Evolutionary conservation across 2,329 filamentous ascomycete species (phyloP), one percentile per base, ranked within the genome.

Genomic region (Hymenoscyphus repandus): DNA sequence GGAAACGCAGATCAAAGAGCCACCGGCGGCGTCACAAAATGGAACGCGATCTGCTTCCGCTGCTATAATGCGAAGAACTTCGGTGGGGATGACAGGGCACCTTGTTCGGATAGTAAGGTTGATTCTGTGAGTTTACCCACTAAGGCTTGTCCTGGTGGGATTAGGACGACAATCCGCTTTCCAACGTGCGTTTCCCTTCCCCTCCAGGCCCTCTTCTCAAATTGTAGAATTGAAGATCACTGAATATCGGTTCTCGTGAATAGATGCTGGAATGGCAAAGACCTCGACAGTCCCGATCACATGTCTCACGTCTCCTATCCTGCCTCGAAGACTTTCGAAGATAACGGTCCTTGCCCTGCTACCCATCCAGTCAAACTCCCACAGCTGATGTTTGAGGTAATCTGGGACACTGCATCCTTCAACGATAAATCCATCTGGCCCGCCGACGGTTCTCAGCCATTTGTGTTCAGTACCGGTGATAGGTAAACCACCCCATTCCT

Each of bases 361-460:
- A 66, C 62, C 1, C 70, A 72, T 60, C 71, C 71, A 43, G 69
- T 72, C 59, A 73, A 73, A 66, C 65, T 73, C n/a, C 72, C 72
- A n/a, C 70, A 73, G 66, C 63, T 74, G 64, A 73, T 73, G 71
- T 73, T 73, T 64, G 72, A 74, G 66, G 58, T 74, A 43, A 72
- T 74, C 69, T 74, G 72, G 72, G 69, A 74, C 61, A 65, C 68
- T 11, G 67, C 66, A 43, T 59, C 58, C 52, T 73, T 73, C 59
- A 62, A 66, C 57, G 68, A 75, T 68, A 62, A 65, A 63, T 61
- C 66, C 61, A 64, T 69, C 53, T 71, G 72, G 72, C 70, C 70
- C 54, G 67, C 68, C 50, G 68, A 72, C 64, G 70, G 70, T 52
- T 67, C 65, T 18, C 71, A 70, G 58, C 69, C 69, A 9, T 72